phyloP scores from a whole-genome alignment of 2,329 filamentous ascomycete genomes.

The Aspergillus tamarii region DNA sequence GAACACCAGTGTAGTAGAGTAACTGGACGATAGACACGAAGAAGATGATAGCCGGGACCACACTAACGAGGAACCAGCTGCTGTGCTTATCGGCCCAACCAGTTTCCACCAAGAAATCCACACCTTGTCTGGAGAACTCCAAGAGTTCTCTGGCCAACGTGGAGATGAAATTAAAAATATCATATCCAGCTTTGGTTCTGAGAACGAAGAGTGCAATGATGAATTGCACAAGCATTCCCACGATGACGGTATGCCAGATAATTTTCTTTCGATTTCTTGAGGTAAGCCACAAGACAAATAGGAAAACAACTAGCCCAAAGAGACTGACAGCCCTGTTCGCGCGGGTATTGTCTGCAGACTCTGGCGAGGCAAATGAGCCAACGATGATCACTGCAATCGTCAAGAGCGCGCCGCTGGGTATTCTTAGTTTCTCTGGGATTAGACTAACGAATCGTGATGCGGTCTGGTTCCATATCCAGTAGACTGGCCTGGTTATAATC shows the following conservation, averaged over 20 bases:
- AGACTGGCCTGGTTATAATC: slow-evolving; percentile 67
- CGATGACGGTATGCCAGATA: slow-evolving; percentile 77
- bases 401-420: slow-evolving; percentile 63
- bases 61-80: slow-evolving; percentile 73
- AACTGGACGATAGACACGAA: slow-evolving; percentile 92
- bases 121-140: slow-evolving; percentile 73
- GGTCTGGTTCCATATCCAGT: slow-evolving; percentile 68
- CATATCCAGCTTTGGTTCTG: slow-evolving; percentile 76
- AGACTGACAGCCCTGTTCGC: slow-evolving; percentile 79
- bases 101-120: slow-evolving; percentile 67
- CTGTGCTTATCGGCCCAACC: slow-evolving; percentile 45
- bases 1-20: slow-evolving; percentile 75
- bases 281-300: slow-evolving; percentile 68
- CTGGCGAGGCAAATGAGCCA: slow-evolving; percentile 73
- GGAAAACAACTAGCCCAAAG: slow-evolving; percentile 74
- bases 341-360: slow-evolving; percentile 75
- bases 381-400: slow-evolving; percentile 75
- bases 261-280: slow-evolving; percentile 68
- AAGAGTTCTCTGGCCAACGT: slow-evolving; percentile 73
- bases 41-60: slow-evolving; percentile 93
- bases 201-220: slow-evolving; percentile 87
- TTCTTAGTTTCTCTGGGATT: slow-evolving; percentile 69
- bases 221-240: slow-evolving; percentile 86
- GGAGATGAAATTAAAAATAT: slow-evolving; percentile 91
- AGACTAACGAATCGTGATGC: slow-evolving; percentile 60